Base-by-base conservation (phyloP, 148 eudicot genomes). In the Vaccinium corymbosum region DNA sequence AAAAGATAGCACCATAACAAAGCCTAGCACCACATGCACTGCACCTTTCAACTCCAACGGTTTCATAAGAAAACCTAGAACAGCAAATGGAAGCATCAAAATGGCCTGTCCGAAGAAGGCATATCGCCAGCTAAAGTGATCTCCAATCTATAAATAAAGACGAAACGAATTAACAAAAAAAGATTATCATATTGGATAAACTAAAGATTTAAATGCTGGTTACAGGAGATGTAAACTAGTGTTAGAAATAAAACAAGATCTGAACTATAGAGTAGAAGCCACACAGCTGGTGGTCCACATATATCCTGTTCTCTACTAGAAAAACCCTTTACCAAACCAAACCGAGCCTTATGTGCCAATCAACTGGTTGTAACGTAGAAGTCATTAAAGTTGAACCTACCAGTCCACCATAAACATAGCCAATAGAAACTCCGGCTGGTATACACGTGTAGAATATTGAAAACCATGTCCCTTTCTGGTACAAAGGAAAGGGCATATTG, bases 391-490 rank as follows among this genome's bases (percentile, higher is more conserved):
- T 75, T 51, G 46, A 51, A 83, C 92, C 81, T 82, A 94, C 99
- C 93, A 91, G 56, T 81, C 99, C 98, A 84, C 99, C 99, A 88
- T 92, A 97, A 83, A 97, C 94, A 84, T 97, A 97, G 78, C 99
- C 99, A 88, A 94, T 77, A 48, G 99, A 98, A 82, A 94, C 86
- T 86, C 99, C 99, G 83, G 94, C 90, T 27, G 99, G n/a, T 90
- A 97, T 97, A 82, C 98, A 97, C 99, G 93, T 97, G 91, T 94
- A 97, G 83, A 97, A 95, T 71, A 87, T 83, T 86, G 94, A 96
- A 85, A 97, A 93, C 98, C 99, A 97, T 25, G 96, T 90, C n/a
- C 97, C 90, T 93, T 88, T 93, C 99, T 94, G 92, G 55, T 27
- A 80, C 27, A 85, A 89, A 9, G 42, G 61, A 4, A 83, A 11